A percentile compares a stretch with the other conserved stretches of the same genome.
Conservation (phyloP, 768 basidiomycete species). For the Exidia glandulosa region DNA sequence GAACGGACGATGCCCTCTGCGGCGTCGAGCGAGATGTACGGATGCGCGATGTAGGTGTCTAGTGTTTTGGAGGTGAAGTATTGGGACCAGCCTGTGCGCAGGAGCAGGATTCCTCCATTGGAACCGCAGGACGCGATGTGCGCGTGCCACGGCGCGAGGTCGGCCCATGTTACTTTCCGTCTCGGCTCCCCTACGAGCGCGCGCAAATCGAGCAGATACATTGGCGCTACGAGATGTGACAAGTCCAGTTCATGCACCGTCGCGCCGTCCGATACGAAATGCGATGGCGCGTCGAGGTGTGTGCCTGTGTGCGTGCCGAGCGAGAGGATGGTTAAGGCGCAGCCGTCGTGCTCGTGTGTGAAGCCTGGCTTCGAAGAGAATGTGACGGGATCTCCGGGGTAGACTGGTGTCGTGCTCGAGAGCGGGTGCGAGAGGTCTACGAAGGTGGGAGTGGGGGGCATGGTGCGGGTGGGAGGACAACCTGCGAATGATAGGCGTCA, state of each 20-base stretch:
- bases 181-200: conserved; percentile 22
- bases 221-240: conserved; percentile 41
- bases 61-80: conserved; percentile 33
- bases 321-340: conserved; percentile 39
- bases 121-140: conserved; percentile 15
- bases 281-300: conserved; percentile 69
- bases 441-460: no score
- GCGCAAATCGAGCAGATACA: conserved; percentile 44
- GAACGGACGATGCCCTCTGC: conserved; percentile 36
- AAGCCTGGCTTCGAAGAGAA: conserved; percentile 29
- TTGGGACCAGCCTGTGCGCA: conserved; percentile 60
- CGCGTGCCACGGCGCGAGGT: conserved; percentile 25
- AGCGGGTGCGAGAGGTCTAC: conserved; percentile 48
- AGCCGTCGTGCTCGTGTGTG: conserved; percentile 35
- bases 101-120: conserved; percentile 36
- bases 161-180: conserved; percentile 45
- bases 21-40: conserved; percentile 45
- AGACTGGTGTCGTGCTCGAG: conserved; percentile 32
- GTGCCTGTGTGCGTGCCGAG: conserved; percentile 67
- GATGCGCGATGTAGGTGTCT: conserved; percentile 47
- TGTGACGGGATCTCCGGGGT: conserved; percentile 40
- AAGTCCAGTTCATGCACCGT: conserved; percentile 51
- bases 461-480: no score
- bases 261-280: conserved; percentile 49
- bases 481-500: no score